Evolutionary conservation across 2,329 filamentous ascomycete genomes (phyloP).

Genomic region (Paecilomyces variotii): DNA sequence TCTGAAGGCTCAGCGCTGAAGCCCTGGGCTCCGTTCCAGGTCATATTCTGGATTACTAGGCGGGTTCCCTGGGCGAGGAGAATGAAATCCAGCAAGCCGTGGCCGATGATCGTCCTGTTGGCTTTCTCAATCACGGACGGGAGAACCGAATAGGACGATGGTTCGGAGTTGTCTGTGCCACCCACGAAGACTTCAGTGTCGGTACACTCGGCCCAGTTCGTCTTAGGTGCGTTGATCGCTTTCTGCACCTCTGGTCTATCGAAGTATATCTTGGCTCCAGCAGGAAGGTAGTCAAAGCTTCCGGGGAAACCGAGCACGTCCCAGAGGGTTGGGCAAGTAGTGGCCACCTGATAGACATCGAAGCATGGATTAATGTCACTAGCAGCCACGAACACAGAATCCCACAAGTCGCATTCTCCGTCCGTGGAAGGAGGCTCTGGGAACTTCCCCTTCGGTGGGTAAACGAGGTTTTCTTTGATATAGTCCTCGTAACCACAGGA

Average conservation of each 20-base stretch:
- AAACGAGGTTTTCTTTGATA: constrained; percentile 50
- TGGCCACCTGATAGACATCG: constrained; percentile 65
- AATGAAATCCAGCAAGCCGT: constrained; percentile 63
- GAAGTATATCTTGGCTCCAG: constrained; percentile 59
- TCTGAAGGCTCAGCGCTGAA: constrained; percentile 55
- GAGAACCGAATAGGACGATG: constrained; percentile 46
- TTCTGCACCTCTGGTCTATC: constrained; percentile 61
- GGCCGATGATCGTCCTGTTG: constrained; percentile 64
- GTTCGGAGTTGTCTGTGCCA: constrained; percentile 37
- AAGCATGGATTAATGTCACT: constrained; percentile 65
- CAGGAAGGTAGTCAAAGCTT: constrained; percentile 48
- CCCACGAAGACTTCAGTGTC: constrained; percentile 38
- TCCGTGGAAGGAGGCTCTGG: constrained; percentile 20
- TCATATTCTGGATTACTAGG: constrained; percentile 72
- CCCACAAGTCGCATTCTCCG: constrained; percentile 50
- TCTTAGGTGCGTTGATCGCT: constrained; percentile 53
- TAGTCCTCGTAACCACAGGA: constrained; percentile 41
- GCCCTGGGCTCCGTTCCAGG: constrained; percentile 63
- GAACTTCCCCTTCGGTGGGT: constrained; percentile 13
- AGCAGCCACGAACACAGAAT: constrained; percentile 48
- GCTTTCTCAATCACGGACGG: constrained; percentile 43
- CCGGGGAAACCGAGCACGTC: constrained; percentile 60
- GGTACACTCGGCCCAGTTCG: constrained; percentile 28
- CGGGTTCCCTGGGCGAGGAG: constrained; percentile 62
- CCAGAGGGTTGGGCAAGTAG: constrained; percentile 62